Evolutionary conservation across 2,329 filamentous ascomycete genomes (phyloP).

Genomic region (Bimuria novae-zelandiae): DNA sequence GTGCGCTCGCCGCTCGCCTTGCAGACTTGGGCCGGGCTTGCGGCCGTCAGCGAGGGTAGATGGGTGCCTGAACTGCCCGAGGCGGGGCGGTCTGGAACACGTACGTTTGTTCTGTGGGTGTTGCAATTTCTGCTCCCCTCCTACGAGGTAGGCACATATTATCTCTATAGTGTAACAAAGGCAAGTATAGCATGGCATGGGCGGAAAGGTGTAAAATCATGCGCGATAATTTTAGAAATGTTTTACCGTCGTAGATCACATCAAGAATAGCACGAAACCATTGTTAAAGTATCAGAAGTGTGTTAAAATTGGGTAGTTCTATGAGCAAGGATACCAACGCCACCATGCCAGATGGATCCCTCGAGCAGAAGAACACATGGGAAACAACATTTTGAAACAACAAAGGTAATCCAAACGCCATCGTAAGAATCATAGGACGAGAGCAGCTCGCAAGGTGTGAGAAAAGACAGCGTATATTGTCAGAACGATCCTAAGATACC

Average conservation of each 20-base stretch:
- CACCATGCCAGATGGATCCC: conserved; percentile 1
- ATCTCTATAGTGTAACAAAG: too few relatives aligned
- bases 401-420: not conserved
- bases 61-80: too few relatives aligned
- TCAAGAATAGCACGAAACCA: not conserved
- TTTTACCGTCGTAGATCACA: not conserved
- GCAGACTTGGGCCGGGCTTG: too few relatives aligned
- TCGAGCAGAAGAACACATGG: not conserved
- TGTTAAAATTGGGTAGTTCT: not conserved
- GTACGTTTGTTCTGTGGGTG: too few relatives aligned
- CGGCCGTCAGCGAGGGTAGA: too few relatives aligned
- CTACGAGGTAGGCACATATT: too few relatives aligned
- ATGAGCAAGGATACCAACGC: not conserved
- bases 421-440: conserved; percentile 3
- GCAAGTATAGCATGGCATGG: too few relatives aligned
- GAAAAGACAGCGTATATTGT: conserved; percentile 32
- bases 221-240: too few relatives aligned
- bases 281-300: not conserved
- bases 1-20: too few relatives aligned
- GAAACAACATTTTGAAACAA: not conserved
- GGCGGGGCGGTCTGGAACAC: too few relatives aligned
- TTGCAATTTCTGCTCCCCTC: too few relatives aligned
- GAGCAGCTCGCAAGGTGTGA: not conserved
- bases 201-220: too few relatives aligned
- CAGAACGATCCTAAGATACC: conserved; percentile 17